Evolutionary conservation across 257 asterid genomes (phyloP).

Genomic region (Solanum commersonii): DNA sequence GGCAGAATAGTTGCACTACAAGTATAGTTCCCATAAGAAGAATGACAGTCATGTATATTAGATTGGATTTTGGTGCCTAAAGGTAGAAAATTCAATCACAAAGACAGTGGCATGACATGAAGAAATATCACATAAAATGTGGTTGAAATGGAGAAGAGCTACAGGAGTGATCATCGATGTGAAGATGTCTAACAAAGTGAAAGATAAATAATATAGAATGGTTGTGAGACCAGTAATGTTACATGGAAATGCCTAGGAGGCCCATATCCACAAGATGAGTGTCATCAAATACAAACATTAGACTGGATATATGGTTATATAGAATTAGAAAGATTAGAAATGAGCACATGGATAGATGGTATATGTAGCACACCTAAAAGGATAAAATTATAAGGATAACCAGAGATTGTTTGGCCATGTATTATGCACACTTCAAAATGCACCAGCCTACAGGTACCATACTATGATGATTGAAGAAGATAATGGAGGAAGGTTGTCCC

Average conservation of each 20-base stretch:
- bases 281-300: neutral
- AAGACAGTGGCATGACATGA: neutral
- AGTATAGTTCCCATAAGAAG: neutral
- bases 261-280: neutral
- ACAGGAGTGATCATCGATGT: neutral
- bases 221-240: neutral
- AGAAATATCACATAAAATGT: neutral
- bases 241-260: neutral
- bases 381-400: neutral
- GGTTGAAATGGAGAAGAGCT: neutral
- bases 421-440: neutral
- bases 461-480: neutral
- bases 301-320: neutral
- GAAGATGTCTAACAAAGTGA: neutral
- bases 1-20: neutral
- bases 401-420: neutral
- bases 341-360: neutral
- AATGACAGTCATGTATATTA: neutral
- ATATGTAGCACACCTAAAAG: neutral
- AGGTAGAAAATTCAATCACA: neutral
- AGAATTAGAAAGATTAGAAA: neutral
- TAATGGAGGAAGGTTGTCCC: neutral
- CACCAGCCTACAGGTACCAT: neutral
- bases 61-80: neutral
- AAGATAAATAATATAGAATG: neutral